Evolutionary conservation across 2,329 filamentous ascomycete species (phyloP).

Genomic region (Aspergillus tanneri): DNA sequence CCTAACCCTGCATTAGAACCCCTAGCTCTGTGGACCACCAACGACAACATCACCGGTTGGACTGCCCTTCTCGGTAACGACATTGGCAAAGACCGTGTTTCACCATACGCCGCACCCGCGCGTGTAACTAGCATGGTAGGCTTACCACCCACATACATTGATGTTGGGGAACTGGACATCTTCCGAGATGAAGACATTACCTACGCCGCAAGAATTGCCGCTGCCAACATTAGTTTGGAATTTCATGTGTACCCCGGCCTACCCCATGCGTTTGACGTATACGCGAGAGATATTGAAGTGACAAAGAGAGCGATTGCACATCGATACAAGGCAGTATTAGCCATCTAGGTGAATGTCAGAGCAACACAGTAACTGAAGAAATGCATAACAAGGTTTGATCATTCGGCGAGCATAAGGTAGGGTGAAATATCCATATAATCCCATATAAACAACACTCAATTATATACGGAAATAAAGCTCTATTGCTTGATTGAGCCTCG

Average conservation of each 20-base stretch:
- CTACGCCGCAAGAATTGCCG: conserved; percentile 43
- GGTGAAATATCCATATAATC: too few species aligned
- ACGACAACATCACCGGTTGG: not conserved
- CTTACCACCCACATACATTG: conserved; percentile 9
- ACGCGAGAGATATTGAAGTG: conserved; percentile 16
- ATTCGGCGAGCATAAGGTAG: too few species aligned
- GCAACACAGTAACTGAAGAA: too few species aligned
- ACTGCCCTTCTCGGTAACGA: not conserved
- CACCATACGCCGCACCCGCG: conserved; percentile 9
- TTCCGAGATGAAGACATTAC: conserved; percentile 40
- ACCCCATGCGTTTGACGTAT: conserved; percentile 43
- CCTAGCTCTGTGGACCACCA: not conserved
- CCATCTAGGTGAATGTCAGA: too few species aligned
- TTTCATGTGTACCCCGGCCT: conserved; percentile 47
- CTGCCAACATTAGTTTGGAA: conserved; percentile 43
- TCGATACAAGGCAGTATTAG: conserved; percentile 2
- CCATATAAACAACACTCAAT: too few species aligned
- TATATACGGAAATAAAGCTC: too few species aligned
- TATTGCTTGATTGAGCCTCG: too few species aligned
- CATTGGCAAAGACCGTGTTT: not conserved
- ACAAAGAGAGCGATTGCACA: conserved; percentile 12
- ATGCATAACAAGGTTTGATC: too few species aligned
- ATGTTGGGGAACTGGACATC: conserved; percentile 9
- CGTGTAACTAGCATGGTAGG: not conserved
- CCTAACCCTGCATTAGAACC: not conserved